Evolutionary conservation across 2,329 filamentous ascomycete species (phyloP), one percentile per base, ranked within the genome.

Genomic region (Stagonosporopsis tanaceti): DNA sequence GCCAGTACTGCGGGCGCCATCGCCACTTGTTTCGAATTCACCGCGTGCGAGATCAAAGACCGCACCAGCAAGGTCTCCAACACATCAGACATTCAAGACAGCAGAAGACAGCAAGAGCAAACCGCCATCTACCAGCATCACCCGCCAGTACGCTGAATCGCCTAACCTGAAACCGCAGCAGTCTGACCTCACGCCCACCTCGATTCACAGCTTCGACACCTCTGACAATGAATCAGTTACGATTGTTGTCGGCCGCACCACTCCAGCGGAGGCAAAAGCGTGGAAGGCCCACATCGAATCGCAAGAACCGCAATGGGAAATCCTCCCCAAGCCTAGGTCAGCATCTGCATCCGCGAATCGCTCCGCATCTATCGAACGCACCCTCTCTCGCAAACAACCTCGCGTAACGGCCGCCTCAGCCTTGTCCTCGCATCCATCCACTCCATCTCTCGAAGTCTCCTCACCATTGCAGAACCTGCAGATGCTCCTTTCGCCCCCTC

Each of bases 281-380:
- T 68, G 64, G 56, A 68, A 62, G 30, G 50, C 68, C 2, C 67
- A 61, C 17, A 46, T 69, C 20, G 64, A 70, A 25, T 66, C 65
- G 8, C 63, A 64, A 34, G 70, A 74, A 50, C 71, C 72, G 7
- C 62, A 70, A 46, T 73, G 72, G 72, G 69, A 74, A 47, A 66
- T 74, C 11, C 47, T 61, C 57, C 52, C 51, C 60, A 27, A 72
- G 46, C 62, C 15, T 55, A 65, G 55, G 55, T 59, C 22, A 42
- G 57, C 48, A 32, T 44, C 53, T 9, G 25, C 48, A 20, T 46
- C 48, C n/a, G 47, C 48, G 9, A 39, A 17, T 25, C 34, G 25
- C 12, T 47, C 48, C 50, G 34, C 38, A 34, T 57, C 48, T 17
- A 25, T 57, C 25, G 54, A 42, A 37, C 48, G 48, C 32, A 47